A percentile compares a stretch with the other conserved stretches of the same genome.
Conservation (phyloP, 2,329 filamentous ascomycete species). For the Grosmannia clavigera region DNA sequence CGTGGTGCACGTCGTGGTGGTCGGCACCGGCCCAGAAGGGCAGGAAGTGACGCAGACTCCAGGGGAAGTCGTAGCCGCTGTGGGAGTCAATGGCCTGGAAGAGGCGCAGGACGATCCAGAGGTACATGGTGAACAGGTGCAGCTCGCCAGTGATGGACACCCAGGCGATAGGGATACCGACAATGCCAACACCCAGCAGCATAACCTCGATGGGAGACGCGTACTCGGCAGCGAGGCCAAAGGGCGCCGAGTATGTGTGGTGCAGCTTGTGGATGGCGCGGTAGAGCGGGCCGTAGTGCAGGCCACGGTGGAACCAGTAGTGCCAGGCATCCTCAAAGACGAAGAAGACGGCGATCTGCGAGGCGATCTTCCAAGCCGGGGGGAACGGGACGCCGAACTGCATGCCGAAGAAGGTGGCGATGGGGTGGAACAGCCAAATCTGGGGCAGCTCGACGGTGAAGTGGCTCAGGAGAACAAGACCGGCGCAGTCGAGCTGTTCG, state of each 20-base stretch:
- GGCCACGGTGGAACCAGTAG: conserved; percentile 86
- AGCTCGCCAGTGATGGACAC: conserved; percentile 73
- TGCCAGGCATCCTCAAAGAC: conserved; percentile 95
- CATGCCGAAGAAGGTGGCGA: conserved; percentile 87
- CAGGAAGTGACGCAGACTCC: conserved; percentile 81
- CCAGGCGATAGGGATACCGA: conserved; percentile 74
- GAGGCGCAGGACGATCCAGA: conserved; percentile 84
- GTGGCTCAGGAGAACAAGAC: conserved; percentile 84
- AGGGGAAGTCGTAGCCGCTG: conserved; percentile 96
- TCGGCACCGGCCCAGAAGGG: conserved; percentile 97
- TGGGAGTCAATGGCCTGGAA: conserved; percentile 98
- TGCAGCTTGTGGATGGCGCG: conserved; percentile 97
- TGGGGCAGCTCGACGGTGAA: conserved; percentile 97
- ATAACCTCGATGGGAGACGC: conserved; percentile 95
- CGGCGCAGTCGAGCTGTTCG: conserved; percentile 91
- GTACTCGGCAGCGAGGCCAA: conserved; percentile 93
- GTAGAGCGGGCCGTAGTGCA: conserved; percentile 94
- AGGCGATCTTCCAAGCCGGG: conserved; percentile 68
- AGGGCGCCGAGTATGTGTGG: conserved; percentile 96
- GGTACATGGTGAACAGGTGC: conserved; percentile 94
- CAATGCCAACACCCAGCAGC: conserved; percentile 78
- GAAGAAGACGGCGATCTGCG: conserved; percentile 90
- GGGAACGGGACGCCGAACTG: conserved; percentile 85
- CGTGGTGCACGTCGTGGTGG: conserved; percentile 94
- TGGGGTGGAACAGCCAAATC: conserved; percentile 98